Conservation (phyloP, 108 stramenopile genomes). For the Pseudonitzschia delicatissima region DNA sequence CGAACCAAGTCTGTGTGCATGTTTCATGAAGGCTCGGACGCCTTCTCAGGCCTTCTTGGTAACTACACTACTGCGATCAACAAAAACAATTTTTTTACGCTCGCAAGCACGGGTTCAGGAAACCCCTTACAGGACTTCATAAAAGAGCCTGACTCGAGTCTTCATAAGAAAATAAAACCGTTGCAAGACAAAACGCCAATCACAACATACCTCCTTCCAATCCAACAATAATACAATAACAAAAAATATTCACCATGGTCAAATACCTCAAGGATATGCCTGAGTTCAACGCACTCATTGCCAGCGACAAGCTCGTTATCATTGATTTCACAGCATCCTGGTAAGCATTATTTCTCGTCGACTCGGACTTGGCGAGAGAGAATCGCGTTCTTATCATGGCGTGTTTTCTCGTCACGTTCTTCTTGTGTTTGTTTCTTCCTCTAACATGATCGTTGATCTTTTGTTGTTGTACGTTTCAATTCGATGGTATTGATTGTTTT, state of each 20-base stretch:
- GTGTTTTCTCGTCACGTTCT: neutral
- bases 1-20: too few relatives aligned
- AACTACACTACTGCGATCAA: too few relatives aligned
- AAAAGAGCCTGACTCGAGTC: too few relatives aligned
- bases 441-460: neutral
- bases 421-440: neutral
- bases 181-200: too few relatives aligned
- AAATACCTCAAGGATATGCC: conserved; percentile 13
- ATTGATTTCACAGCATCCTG: conserved; percentile 86
- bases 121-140: too few relatives aligned
- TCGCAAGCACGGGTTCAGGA: too few relatives aligned
- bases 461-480: neutral
- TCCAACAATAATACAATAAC: too few relatives aligned
- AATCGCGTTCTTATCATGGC: neutral
- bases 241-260: neutral
- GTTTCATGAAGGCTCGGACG: too few relatives aligned
- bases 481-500: neutral
- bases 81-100: too few relatives aligned
- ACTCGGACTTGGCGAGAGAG: neutral
- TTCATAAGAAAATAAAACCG: too few relatives aligned
- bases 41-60: too few relatives aligned
- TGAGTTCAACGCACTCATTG: conserved; percentile 59
- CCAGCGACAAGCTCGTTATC: conserved; percentile 76
- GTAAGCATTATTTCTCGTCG: conserved; percentile 42
- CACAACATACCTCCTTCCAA: too few relatives aligned